Base-by-base conservation (phyloP, 2,329 filamentous ascomycete species). In the Arthrobotrys sphaeroides region DNA sequence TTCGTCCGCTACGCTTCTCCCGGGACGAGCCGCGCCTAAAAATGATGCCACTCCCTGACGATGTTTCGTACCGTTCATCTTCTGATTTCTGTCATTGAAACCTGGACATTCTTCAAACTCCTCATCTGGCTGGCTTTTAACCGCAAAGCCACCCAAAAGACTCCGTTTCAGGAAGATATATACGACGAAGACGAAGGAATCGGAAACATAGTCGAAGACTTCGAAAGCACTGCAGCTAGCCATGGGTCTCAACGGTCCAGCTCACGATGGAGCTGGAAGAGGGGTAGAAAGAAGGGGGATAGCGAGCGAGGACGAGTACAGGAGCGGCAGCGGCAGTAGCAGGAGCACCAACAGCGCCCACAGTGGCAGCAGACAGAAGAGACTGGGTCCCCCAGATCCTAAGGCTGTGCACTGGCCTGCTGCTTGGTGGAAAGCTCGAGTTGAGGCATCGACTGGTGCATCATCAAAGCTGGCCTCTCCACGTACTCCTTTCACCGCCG, bases 21-120 rank as follows among this genome's bases (percentile, higher is more conserved):
- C 20, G 16, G 28, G 10, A 40, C 36, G 36, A 5, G n/a, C 40
- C 7, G 18, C 12, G n/a, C 3, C 24, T 38, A 36, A 55, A 24
- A 16, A 55, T 38, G 43, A 22, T n/a, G n/a, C n/a, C 24, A 47
- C 33, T 40, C 36, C 28, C 22, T 16, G 28, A 59, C 12, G 45
- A 75, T 75, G 72, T 75, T 74, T 47, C 53, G 72, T n/a, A 69
- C 72, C 18, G 72, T 69, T n/a, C 47, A 59, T 42, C n/a, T 75
- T 45, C 31, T 75, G 1, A 68, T 69, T 20, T 64, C 64, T 13
- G 18, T 64, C 72, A 75, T 69, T 60, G 72, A 75, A 65, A 75
- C 72, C 26, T 65, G 62, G 57, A 75, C 72, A n/a, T 75, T 75
- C 26, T 31, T 75, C 64, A 75, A 75, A 36, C 47, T 75, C 0